Conservation (phyloP, 768 basidiomycete genomes). For the Rickenella mellea region DNA sequence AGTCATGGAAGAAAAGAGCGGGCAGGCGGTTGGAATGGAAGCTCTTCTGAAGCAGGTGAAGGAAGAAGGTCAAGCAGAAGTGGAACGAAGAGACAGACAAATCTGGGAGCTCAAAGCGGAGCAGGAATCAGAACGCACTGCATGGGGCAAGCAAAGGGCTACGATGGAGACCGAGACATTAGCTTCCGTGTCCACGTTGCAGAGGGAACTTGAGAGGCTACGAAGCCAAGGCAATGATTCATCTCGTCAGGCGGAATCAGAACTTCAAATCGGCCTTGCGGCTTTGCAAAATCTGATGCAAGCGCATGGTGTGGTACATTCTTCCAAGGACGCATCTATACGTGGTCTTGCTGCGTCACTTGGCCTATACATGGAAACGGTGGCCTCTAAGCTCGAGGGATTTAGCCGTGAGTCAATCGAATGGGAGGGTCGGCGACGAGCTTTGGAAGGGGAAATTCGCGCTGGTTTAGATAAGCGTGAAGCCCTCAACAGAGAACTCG, state of each 20-base stretch:
- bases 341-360: slow-evolving; percentile 16
- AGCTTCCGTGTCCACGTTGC: slow-evolving; percentile 34
- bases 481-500: slow-evolving; percentile 39
- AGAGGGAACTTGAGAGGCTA: slow-evolving; percentile 38
- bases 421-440: slow-evolving; percentile 21
- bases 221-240: slow-evolving; percentile 30
- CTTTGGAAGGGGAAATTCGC: slow-evolving; percentile 41
- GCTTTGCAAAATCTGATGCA: slow-evolving; percentile 43
- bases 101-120: slow-evolving; percentile 26
- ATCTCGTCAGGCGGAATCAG: slow-evolving; percentile 28
- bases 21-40: slow-evolving; percentile 32
- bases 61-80: slow-evolving; percentile 22
- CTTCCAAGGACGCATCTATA: slow-evolving; percentile 19
- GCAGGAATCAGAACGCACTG: slow-evolving; percentile 35
- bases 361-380: background rate
- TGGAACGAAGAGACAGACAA: slow-evolving; percentile 32
- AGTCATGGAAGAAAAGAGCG: slow-evolving; percentile 31
- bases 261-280: slow-evolving; percentile 42
- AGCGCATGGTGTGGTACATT: slow-evolving; percentile 46
- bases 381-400: background rate
- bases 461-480: slow-evolving; percentile 37
- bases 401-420: background rate
- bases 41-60: slow-evolving; percentile 26
- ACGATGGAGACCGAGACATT: slow-evolving; percentile 39
- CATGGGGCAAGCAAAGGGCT: slow-evolving; percentile 42